Evolutionary conservation across 176 grass and related monocot genomes (phyloP).

Genomic region (Luzula sylvatica): DNA sequence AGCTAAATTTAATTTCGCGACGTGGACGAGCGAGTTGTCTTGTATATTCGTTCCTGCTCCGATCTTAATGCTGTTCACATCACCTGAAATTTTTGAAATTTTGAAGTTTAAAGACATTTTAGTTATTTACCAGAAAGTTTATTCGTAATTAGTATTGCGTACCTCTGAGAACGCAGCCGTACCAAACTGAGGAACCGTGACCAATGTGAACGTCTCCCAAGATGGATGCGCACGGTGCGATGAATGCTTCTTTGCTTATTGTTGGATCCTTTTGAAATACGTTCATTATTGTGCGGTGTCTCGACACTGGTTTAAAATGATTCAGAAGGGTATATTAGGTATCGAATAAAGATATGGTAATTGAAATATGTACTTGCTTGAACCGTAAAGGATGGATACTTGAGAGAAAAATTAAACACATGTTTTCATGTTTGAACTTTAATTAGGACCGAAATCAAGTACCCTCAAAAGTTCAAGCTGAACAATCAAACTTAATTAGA

Average conservation of each 20-base stretch:
- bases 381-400: too few relatives aligned
- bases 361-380: too few relatives aligned
- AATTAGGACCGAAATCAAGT: too few relatives aligned
- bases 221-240: constrained; percentile 78
- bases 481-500: too few relatives aligned
- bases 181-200: constrained; percentile 86
- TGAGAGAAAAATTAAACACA: too few relatives aligned
- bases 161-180: constrained; percentile 94
- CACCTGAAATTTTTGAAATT: constrained; percentile 47
- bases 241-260: constrained; percentile 78
- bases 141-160: too few relatives aligned
- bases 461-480: too few relatives aligned
- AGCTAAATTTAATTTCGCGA: constrained; percentile 58
- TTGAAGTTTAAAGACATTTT: neutral
- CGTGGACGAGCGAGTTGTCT: constrained; percentile 91
- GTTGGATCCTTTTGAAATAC: constrained; percentile 74
- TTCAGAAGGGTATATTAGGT: neutral
- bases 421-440: too few relatives aligned
- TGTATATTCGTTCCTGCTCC: constrained; percentile 96
- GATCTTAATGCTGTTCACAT: constrained; percentile 86
- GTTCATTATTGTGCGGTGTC: constrained; percentile 76
- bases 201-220: constrained; percentile 94
- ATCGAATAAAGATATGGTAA: too few relatives aligned
- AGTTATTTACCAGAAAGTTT: neutral
- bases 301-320: constrained; percentile 52